Evolutionary conservation across 2,329 filamentous ascomycete genomes (phyloP), one percentile per base, ranked within the genome.

Genomic region (Pseudocercospora pini-densiflorae): DNA sequence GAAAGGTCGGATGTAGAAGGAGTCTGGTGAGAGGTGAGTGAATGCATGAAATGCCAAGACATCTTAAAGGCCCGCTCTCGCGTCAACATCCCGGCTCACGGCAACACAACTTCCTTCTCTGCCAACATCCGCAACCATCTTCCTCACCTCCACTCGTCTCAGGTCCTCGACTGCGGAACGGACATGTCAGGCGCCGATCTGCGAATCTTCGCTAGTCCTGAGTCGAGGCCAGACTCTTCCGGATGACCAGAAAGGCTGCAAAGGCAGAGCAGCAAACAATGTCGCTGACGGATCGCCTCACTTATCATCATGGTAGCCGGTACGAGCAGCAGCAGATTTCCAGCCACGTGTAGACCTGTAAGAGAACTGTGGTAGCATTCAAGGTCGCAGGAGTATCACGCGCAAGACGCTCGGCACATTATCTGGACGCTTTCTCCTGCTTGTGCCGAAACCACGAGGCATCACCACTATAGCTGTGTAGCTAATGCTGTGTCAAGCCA

Each of bases 401-500:
- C 21, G 24, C 51, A 31, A 31, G 27, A 31, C 16, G 12, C 7
- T 31, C 51, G 24, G 51, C 51, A 55, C 51, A 31, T 29, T 27
- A 24, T 19, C 51, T 29, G 16, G 27, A 27, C 51, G 23, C 27
- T n/a, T 31, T 4, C 16, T 55, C 51, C 51, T 55, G 51, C 51
- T 27, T 55, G 23, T 31, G 27, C 27, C 51, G 27, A 33, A 14
- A 31, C 24, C 27, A 55, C 51, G 51, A 55, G 51, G 14, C 51
- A 55, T 55, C 23, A 55, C 24, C 5, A 27, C 51, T 31, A 55
- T 33, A 24, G 51, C 51, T 33, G 24, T 55, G 27, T 55, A 55
- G 51, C 51, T 55, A 55, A 55, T 29, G 51, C 51, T 27, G 23
- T 55, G 51, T 55, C 51, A 31, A 31, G 14, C 23, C 51, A 55